A percentile compares a stretch with the other conserved stretches of the same genome.
Evolutionary conservation across 2,329 filamentous ascomycete species (phyloP).

Genomic region (Pseudogymnoascus sp.): DNA sequence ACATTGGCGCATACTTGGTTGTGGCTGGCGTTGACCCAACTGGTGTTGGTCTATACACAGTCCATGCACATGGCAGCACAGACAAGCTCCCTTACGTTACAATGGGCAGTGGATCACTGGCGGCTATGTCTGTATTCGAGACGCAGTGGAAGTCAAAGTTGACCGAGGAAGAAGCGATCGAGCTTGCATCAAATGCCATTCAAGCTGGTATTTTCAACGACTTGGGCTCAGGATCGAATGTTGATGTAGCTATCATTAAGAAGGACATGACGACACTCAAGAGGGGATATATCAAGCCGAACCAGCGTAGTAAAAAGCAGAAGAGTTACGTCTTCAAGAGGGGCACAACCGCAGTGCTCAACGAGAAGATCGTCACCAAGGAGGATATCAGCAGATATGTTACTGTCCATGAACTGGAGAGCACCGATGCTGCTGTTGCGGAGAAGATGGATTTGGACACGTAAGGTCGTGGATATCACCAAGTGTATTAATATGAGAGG

Average conservation of each 20-base stretch:
- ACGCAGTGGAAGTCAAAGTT: constrained; percentile 81
- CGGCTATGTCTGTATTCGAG: constrained; percentile 97
- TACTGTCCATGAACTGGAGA: constrained; percentile 71
- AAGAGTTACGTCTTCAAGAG: constrained; percentile 84
- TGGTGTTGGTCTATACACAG: constrained; percentile 90
- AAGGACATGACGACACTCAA: constrained; percentile 88
- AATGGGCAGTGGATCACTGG: constrained; percentile 93
- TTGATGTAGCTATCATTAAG: constrained; percentile 93
- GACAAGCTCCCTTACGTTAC: constrained; percentile 99
- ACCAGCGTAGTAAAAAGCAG: constrained; percentile 83
- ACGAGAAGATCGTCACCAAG: constrained; percentile 92
- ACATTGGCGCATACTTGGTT: constrained; percentile 96
- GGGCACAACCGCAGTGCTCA: constrained; percentile 91
- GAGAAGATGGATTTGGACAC: constrained; percentile 64
- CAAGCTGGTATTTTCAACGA: constrained; percentile 98
- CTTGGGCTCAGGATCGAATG: constrained; percentile 91
- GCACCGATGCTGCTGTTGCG: constrained; percentile 45
- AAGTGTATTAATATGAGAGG: constrained; percentile 7
- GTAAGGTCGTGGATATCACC: constrained; percentile 28
- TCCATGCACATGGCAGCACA: constrained; percentile 95
- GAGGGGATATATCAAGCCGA: constrained; percentile 88
- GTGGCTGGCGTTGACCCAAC: constrained; percentile 96
- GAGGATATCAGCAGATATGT: constrained; percentile 92
- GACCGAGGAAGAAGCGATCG: constrained; percentile 71
- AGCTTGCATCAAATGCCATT: constrained; percentile 78